Evolutionary conservation across 1,139 yeast genomes (phyloP).

Genomic region (Hansenula lynferdii): DNA sequence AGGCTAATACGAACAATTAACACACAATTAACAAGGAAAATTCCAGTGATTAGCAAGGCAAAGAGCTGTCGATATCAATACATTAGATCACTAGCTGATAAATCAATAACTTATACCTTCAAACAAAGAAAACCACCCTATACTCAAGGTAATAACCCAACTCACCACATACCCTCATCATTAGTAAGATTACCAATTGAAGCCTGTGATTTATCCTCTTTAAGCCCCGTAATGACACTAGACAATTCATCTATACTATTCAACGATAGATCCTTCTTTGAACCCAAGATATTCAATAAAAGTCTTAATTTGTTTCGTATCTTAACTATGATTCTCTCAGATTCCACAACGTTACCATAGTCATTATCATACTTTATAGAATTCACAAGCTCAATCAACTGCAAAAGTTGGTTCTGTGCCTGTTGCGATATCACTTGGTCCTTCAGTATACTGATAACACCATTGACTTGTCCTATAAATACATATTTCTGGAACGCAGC

Average conservation of each 20-base stretch:
- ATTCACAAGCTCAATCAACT: constrained; percentile 16
- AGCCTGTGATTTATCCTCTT: constrained; percentile 10
- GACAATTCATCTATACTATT: constrained; percentile 12
- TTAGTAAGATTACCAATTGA: constrained; percentile 14
- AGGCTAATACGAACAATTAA: too few relatives aligned
- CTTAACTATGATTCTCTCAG: constrained; percentile 39
- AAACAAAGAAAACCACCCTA: too few relatives aligned
- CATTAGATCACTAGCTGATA: too few relatives aligned
- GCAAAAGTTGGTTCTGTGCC: constrained; percentile 11
- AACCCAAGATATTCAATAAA: constrained; percentile 28
- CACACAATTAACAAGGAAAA: too few relatives aligned
- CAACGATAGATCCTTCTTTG: constrained; percentile 13
- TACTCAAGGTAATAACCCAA: too few relatives aligned
- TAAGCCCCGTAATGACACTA: constrained; percentile 12
- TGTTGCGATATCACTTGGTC: constrained; percentile 6
- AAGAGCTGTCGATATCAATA: too few relatives aligned
- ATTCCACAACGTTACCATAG: constrained; percentile 43
- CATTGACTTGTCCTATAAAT: constrained; percentile 58
- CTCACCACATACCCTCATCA: constrained; percentile 23
- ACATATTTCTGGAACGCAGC: constrained; percentile 71
- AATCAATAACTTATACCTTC: too few relatives aligned
- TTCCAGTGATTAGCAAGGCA: too few relatives aligned
- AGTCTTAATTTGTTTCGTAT: constrained; percentile 51
- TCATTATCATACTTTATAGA: constrained; percentile 31
- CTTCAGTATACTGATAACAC: constrained; percentile 28